Percentiles rank a stretch among this genome's conserved stretches.
These are phyloP conservation scores for Cryomyces antarcticus DNA, from an alignment of 495 filamentous ascomycete genomes.

Conservation along the genomic window DNA sequence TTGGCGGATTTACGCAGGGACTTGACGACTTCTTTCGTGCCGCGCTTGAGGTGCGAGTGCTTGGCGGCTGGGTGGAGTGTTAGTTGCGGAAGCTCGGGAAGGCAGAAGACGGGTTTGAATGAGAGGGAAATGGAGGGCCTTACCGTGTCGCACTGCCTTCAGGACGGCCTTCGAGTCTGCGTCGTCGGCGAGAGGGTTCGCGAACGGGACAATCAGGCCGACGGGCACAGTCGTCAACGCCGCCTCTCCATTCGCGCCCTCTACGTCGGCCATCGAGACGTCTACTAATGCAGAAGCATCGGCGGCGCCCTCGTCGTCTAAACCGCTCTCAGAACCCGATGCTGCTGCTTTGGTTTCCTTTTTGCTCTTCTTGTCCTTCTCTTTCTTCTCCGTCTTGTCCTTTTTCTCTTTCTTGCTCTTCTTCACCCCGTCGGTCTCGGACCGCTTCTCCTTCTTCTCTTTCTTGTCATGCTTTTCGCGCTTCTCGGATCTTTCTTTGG, in stretches of 20 bases:
- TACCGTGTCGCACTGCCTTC: conserved; percentile 86
- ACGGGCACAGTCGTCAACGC: conserved; percentile 7
- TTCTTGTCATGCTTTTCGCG: conserved; percentile 46
- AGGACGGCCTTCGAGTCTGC: conserved; percentile 83
- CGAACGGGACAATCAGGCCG: conserved; percentile 79
- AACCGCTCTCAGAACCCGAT: conserved; percentile 1
- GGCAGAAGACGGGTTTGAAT: not conserved
- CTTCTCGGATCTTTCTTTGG: conserved; percentile 15
- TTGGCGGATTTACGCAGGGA: conserved; percentile 70
- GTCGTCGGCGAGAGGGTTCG: conserved; percentile 72
- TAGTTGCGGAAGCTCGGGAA: not conserved
- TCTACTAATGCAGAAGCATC: not conserved
- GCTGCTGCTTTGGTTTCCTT: conserved; percentile 1
- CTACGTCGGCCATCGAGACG: conserved; percentile 2
- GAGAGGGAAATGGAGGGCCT: conserved; percentile 15
- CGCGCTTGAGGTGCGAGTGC: conserved; percentile 81
- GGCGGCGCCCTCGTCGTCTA: conserved; percentile 3
- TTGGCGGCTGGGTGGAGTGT: conserved; percentile 45
- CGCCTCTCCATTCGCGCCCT: conserved; percentile 13
- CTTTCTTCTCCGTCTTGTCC: conserved; percentile 50
- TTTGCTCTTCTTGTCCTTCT: conserved; percentile 33
- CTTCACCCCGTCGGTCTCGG: conserved; percentile 54
- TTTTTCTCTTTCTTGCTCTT: conserved; percentile 39
- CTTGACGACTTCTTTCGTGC: conserved; percentile 97
- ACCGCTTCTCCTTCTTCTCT: conserved; percentile 35